phyloP scores from a whole-genome alignment of 139 green algal genomes.

The Chlorella vulgaris region DNA sequence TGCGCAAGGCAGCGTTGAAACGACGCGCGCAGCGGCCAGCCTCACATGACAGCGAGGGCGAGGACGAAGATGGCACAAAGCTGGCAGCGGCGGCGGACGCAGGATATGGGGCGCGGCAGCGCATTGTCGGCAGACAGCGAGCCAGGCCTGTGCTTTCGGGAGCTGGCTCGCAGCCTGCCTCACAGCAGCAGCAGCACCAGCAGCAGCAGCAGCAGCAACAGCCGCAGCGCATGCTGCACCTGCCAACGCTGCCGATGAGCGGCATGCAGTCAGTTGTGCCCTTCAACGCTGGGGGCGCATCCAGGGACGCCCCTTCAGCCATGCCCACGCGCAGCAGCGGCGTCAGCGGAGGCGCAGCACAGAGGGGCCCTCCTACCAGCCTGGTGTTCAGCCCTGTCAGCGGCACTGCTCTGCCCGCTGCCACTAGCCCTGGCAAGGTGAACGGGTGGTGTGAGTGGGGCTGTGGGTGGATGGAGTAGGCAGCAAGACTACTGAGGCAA shows the following conservation, averaged over 20 bases:
- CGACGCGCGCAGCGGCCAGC: neutral
- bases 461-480: no score
- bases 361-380: conserved; percentile 20
- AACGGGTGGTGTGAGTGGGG: neutral
- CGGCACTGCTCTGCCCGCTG: neutral
- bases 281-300: neutral
- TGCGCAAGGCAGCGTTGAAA: neutral
- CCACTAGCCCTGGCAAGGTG: neutral
- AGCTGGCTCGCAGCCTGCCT: no score
- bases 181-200: no score
- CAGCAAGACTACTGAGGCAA: no score
- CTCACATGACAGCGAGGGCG: neutral
- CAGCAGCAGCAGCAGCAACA: conserved; percentile 8
- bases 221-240: conserved; percentile 18
- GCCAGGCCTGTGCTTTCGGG: no score
- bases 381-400: conserved; percentile 22
- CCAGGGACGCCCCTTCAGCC: neutral
- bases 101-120: no score
- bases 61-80: no score
- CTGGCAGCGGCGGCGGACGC: neutral
- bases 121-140: no score
- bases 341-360: neutral
- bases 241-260: neutral
- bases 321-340: neutral
- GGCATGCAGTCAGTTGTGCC: neutral